A percentile compares a stretch with the other conserved stretches of the same genome.
These are phyloP conservation scores for Phytophthora sp. DNA, from an alignment of 352 stramenopile species.

Conservation along the genomic window DNA sequence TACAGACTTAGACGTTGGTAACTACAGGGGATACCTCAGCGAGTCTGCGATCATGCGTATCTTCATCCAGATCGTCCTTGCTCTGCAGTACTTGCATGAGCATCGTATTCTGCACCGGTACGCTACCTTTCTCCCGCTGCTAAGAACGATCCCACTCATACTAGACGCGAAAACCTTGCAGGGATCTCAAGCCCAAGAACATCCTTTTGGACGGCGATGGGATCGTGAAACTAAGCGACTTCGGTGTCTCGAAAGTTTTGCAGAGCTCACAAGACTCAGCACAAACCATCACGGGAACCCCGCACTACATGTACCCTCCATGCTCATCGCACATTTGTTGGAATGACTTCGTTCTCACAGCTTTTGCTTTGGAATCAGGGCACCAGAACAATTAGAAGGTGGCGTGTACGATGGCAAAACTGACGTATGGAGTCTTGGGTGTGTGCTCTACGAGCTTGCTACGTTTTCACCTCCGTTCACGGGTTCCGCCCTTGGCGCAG, in stretches of 20 bases:
- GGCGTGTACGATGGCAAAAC: conserved; percentile 67
- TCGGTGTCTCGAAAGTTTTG: conserved; percentile 60
- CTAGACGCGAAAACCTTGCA: too few species aligned
- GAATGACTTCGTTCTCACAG: conserved; percentile 1
- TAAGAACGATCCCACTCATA: too few species aligned
- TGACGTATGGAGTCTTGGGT: conserved; percentile 88
- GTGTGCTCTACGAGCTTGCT: conserved; percentile 82
- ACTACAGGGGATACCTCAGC: conserved; percentile 19
- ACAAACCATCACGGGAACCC: conserved; percentile 72
- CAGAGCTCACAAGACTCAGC: conserved; percentile 51
- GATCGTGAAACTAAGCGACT: conserved; percentile 79
- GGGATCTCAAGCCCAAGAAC: conserved; percentile 74
- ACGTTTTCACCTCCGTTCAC: conserved; percentile 64
- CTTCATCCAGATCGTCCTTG: conserved; percentile 68
- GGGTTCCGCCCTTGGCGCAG: conserved; percentile 55
- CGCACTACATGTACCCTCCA: conserved; percentile 69
- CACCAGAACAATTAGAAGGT: conserved; percentile 78
- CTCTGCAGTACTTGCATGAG: conserved; percentile 66
- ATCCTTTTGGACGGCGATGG: conserved; percentile 57
- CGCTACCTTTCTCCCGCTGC: too few species aligned
- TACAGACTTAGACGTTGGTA: conserved; percentile 3
- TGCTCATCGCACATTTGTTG: neutral
- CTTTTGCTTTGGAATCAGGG: conserved; percentile 29
- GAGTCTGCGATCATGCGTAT: conserved; percentile 70
- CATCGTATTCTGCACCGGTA: conserved; percentile 72